A percentile compares a stretch with the other conserved stretches of the same genome.
phyloP scores from a whole-genome alignment of 371 early-diverging fungal genomes.

The Enteropsectra breve region DNA sequence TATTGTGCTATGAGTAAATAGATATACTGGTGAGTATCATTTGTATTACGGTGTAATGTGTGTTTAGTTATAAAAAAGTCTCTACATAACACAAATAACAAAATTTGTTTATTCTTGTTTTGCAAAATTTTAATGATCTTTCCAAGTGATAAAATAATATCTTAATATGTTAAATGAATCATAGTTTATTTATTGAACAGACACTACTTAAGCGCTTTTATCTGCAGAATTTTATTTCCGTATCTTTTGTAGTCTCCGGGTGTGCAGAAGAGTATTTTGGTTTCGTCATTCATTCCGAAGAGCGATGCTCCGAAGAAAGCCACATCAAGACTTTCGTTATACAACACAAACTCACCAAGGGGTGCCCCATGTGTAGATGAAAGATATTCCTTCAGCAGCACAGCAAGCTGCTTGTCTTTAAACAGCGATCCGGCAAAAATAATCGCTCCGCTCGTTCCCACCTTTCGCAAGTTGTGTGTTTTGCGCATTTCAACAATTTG shows the following conservation, averaged over 20 bases:
- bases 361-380: neutral
- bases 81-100: no score
- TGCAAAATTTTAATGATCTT: no score
- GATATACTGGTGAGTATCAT: no score
- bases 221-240: no score
- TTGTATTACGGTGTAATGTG: no score
- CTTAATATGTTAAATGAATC: no score
- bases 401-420: neutral
- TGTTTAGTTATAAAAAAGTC: no score
- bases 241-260: neutral
- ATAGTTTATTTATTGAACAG: no score
- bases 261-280: neutral
- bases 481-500: neutral
- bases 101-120: no score
- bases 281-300: constrained; percentile 7
- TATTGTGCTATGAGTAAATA: no score
- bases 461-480: neutral
- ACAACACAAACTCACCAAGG: neutral
- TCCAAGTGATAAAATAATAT: no score
- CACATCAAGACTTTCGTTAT: neutral
- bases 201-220: no score
- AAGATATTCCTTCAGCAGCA: neutral
- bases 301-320: constrained; percentile 4
- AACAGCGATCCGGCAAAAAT: neutral
- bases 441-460: neutral